phyloP scores from a whole-genome alignment of 108 stramenopile genomes.

The Cyclotella atomus region DNA sequence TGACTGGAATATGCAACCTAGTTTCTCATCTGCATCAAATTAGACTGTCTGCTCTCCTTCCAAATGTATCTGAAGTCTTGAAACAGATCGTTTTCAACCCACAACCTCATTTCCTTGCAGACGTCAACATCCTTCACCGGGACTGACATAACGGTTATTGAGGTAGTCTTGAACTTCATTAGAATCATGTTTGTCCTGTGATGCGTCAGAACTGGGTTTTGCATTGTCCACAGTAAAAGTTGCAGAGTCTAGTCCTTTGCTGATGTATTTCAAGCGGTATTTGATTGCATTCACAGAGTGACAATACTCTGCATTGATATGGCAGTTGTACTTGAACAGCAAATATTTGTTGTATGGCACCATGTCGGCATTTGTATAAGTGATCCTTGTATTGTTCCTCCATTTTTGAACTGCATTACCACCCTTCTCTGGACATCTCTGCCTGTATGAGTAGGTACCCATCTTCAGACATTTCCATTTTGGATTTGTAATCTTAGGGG shows the following conservation, averaged over 20 bases:
- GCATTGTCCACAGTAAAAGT: background rate
- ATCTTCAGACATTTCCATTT: background rate
- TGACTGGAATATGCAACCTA: too few relatives aligned
- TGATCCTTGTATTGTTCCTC: background rate
- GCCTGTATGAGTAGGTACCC: background rate
- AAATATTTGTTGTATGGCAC: background rate
- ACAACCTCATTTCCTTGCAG: background rate
- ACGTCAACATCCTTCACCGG: slow-evolving; percentile 1
- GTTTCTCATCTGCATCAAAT: slow-evolving; percentile 11
- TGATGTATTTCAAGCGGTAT: background rate
- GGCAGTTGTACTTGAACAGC: background rate
- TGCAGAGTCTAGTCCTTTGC: background rate
- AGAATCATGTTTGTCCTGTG: background rate
- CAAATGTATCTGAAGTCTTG: slow-evolving; percentile 1
- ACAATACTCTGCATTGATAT: slow-evolving; percentile 5
- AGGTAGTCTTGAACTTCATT: background rate
- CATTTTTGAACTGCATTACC: background rate
- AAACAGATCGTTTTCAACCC: background rate
- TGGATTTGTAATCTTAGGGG: background rate
- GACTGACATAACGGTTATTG: background rate
- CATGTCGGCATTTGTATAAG: background rate
- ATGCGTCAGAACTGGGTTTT: background rate
- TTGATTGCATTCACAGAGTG: slow-evolving; percentile 3
- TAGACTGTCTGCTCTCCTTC: slow-evolving; percentile 3
- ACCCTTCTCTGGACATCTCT: background rate